Base-by-base conservation (phyloP, 2,329 filamentous ascomycete genomes). In the Pseudogymnoascus sp. region DNA sequence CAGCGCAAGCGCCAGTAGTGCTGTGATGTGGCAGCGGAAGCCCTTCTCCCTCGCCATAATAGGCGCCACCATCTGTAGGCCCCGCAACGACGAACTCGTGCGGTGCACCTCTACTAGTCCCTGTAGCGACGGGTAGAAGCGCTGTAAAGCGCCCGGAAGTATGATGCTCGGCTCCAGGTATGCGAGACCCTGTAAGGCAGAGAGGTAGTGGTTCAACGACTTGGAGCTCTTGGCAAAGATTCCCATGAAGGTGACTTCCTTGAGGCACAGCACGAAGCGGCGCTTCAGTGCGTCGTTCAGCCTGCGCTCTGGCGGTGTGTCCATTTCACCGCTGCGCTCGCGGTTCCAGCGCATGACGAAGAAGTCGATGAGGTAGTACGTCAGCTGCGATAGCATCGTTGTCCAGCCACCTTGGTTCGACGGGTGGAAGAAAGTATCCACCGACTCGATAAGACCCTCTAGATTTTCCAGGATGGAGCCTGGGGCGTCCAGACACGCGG, bases 331-430 rank as follows among this genome's bases (percentile, higher is more conserved):
- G 71, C 86, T 96, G 73, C 90, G 88, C 76, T 99, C 95, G 62
- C 93, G 86, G 73, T 99, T 97, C 93, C 93, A 99, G 62, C 95
- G 87, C 77, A 96, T 95, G 47, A 99, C 91, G 74, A 99, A 99
- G 71, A 96, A 93, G 74, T 99, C 95, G 2, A 93, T 88, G 5
- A 99, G 81, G 75, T 96, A 96, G 73, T 93, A 93, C 4, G 95
- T 90, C 62, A 99, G 81, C 75, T 97, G 93, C 2, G 92, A 89
- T 47, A 99, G 79, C 68, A 93, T 89, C 70, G 86, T 91, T 1
- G 93, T 96, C 95, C 95, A 99, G 12, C 80, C 80, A 12, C 95
- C 95, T 62, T 93, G 90, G 74, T 99, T 99, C 2, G 95, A 99
- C 1, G 95, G 95, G 71, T 99, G 95, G 80, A 97, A 99, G 76